These are phyloP conservation scores for Astrephomene gubernaculifera DNA, from an alignment of 139 green algal genomes.

Conservation along the genomic window DNA sequence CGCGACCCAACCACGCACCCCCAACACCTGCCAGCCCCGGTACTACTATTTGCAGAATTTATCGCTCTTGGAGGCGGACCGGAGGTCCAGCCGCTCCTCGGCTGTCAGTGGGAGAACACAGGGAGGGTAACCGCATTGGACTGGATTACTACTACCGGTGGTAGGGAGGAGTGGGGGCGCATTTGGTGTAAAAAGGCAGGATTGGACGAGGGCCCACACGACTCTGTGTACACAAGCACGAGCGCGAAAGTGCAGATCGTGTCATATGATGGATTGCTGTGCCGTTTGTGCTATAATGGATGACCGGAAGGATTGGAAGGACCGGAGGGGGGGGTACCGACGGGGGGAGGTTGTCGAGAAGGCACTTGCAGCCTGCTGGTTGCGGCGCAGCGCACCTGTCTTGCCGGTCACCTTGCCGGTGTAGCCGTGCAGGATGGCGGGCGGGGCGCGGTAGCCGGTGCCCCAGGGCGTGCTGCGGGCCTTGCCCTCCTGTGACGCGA, in stretches of 20 bases:
- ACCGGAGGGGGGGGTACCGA: no score
- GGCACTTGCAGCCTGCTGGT: not conserved
- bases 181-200: no score
- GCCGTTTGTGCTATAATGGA: no score
- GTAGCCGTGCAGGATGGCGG: slow-evolving; percentile 57
- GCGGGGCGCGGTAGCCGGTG: slow-evolving; percentile 46
- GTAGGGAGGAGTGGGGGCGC: no score
- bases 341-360: not conserved
- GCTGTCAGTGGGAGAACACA: not conserved
- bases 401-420: slow-evolving; percentile 40
- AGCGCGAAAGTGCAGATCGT: no score
- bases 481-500: slow-evolving; percentile 43
- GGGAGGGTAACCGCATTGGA: no score
- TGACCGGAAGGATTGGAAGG: no score
- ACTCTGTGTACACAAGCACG: no score
- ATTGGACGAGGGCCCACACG: no score
- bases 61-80: slow-evolving; percentile 53
- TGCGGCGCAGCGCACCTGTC: slow-evolving; percentile 5
- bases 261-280: no score
- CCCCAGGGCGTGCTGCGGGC: slow-evolving; percentile 54
- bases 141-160: no score
- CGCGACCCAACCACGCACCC: no score
- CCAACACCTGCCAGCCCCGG: not conserved
- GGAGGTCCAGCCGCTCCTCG: slow-evolving; percentile 55
- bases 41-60: slow-evolving; percentile 65